Conservation (phyloP, 2,329 filamentous ascomycete species). For the Neonectria punicea region DNA sequence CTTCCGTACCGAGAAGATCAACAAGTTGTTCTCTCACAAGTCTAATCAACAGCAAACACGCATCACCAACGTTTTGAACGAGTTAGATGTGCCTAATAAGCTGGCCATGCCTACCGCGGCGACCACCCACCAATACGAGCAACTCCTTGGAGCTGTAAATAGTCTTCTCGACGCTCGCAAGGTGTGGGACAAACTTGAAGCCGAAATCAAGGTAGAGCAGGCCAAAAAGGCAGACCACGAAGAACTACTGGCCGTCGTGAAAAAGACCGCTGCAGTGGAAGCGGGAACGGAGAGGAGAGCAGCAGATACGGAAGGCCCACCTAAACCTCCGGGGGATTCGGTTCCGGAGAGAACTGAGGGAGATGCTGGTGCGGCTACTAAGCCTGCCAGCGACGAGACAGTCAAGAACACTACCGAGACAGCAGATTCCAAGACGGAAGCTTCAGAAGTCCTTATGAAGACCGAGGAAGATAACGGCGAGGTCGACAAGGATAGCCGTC, state of each 20-base stretch:
- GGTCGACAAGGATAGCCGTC: slow-evolving; percentile 46
- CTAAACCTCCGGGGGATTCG: too few relatives aligned
- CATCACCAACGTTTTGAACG: slow-evolving; percentile 76
- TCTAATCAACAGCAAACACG: slow-evolving; percentile 79
- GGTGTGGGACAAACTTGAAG: slow-evolving; percentile 78
- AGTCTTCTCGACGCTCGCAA: slow-evolving; percentile 78
- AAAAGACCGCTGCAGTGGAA: slow-evolving; percentile 30
- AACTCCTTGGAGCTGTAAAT: slow-evolving; percentile 74
- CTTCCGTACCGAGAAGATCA: slow-evolving; percentile 87
- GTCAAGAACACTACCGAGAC: slow-evolving; percentile 25
- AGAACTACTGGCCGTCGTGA: slow-evolving; percentile 47
- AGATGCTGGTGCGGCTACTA: slow-evolving; percentile 25
- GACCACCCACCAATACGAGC: slow-evolving; percentile 78
- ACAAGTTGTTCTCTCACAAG: slow-evolving; percentile 82
- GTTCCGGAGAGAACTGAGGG: slow-evolving; percentile 32
- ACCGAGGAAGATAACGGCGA: slow-evolving; percentile 33
- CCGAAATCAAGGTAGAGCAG: slow-evolving; percentile 71
- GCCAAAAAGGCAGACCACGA: slow-evolving; percentile 66
- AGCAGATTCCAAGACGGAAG: slow-evolving; percentile 21
- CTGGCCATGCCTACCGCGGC: slow-evolving; percentile 79
- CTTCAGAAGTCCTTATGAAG: slow-evolving; percentile 18
- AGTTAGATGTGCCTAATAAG: slow-evolving; percentile 76
- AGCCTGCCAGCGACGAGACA: slow-evolving; percentile 33
- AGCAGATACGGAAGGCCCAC: too few relatives aligned
- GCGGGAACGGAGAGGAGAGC: slow-evolving; percentile 16